Evolutionary conservation across 1,139 yeast genomes (phyloP).

Genomic region (Hansenula sp.): DNA sequence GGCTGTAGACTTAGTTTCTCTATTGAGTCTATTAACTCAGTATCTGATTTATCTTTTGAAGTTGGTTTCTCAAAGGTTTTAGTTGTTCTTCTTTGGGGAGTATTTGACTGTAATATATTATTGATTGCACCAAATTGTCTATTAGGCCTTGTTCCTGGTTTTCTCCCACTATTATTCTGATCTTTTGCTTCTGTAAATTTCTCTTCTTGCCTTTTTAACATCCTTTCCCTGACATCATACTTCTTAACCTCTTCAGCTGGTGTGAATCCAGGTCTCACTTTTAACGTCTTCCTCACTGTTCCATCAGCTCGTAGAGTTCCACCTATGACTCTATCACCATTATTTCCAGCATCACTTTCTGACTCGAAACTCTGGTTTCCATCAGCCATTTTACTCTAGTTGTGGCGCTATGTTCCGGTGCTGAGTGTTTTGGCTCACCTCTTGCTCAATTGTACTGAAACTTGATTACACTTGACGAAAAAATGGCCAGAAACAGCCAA

Average conservation of each 20-base stretch:
- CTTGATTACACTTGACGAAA: neutral
- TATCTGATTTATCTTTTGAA: no score
- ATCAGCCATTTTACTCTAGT: neutral
- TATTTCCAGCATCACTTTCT: slow-evolving; percentile 6
- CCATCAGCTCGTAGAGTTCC: slow-evolving; percentile 34
- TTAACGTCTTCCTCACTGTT: slow-evolving; percentile 28
- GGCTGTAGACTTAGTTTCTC: neutral
- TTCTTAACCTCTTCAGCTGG: slow-evolving; percentile 33
- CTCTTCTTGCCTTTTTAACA: slow-evolving; percentile 4
- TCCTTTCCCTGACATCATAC: slow-evolving; percentile 19
- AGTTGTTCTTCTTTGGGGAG: neutral
- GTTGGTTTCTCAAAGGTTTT: neutral
- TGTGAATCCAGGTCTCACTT: slow-evolving; percentile 33
- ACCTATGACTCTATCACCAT: slow-evolving; percentile 16
- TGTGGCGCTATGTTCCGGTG: neutral
- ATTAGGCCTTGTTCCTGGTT: slow-evolving; percentile 14
- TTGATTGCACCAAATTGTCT: slow-evolving; percentile 1
- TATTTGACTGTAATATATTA: neutral
- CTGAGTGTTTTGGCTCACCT: neutral
- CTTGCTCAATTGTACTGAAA: neutral
- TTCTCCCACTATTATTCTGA: neutral
- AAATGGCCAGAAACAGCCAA: neutral
- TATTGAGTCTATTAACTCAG: neutral
- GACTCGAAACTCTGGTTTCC: slow-evolving; percentile 1
- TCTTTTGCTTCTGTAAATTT: neutral